Conservation (phyloP, 139 green algal species). For the Tetraselmis striata region DNA sequence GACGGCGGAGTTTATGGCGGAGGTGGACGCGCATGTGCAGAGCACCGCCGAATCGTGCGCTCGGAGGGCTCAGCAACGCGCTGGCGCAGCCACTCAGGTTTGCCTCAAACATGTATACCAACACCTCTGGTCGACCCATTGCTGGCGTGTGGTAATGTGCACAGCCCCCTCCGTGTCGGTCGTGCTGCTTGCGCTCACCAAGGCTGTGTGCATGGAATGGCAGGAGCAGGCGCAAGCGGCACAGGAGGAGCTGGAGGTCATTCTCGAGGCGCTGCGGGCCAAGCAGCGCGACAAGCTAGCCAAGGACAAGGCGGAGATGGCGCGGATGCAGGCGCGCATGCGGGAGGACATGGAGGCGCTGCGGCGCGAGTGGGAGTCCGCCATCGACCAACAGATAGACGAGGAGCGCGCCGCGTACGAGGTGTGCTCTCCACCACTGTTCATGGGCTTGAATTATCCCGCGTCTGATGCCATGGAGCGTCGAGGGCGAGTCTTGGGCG, state of each 20-base stretch:
- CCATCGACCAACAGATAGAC: neutral
- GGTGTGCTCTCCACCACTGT: no score
- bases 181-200: no score
- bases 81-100: no score
- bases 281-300: neutral
- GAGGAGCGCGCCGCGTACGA: neutral
- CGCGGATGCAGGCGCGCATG: neutral
- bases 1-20: neutral
- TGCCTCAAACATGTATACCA: no score
- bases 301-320: neutral
- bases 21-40: neutral
- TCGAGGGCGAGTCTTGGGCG: no score
- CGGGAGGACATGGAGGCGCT: neutral
- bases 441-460: no score
- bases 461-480: no score
- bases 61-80: no score
- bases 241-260: neutral
- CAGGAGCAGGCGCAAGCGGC: neutral
- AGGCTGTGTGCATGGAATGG: no score
- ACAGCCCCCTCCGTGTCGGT: no score
- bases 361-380: neutral
- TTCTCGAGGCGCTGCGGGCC: neutral
- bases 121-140: no score
- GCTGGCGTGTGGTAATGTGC: no score
- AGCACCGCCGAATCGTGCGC: neutral